Evolutionary conservation across 164 flowering plant genomes (phyloP), one percentile per base, ranked within the genome.

Genomic region (Vitis labrusca): DNA sequence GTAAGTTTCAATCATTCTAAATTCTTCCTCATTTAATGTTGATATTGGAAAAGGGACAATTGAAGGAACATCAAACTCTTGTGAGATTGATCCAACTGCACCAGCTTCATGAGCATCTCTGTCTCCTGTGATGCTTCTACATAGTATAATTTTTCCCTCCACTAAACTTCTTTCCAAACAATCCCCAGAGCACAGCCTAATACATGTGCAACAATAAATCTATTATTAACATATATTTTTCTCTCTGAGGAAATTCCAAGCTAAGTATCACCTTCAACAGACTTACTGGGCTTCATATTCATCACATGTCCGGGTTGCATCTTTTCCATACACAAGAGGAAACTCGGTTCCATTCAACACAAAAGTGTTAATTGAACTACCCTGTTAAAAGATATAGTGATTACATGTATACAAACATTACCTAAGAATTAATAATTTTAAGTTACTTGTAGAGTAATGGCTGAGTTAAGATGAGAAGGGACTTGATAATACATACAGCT

Each of bases 71-170:
- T 2, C n/a, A 4, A 23, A 16, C 9, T 27, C 3, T 30, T 1
- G 13, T 2, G 12, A 2, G 4, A 82, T 71, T 1, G 63, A 0
- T 3, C 85, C 85, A 3, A 37, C 6, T 5, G 79, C 82, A 19
- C 78, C 79, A 12, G 15, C 66, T 8, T 9, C 5, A 1, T 8
- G 7, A 58, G 73, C 67, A 2, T 57, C 75, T 1, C 0, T 2
- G 7, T 16, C 2, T 23, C 51, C 71, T 37, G 0, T 13, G 0
- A 8, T 5, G n/a, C 27, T 13, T 58, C 58, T 53, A 23, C 80
- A 79, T 2, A 77, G 2, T 16, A 82, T 70, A 67, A 82, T 82
- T 57, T 77, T 82, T 27, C 80, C 82, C 64, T 66, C 64, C 47
- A 79, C 80, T 17, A 50, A 4, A 1, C 11, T 52, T 0, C 7